These are phyloP conservation scores for Clitopilus hobsonii DNA, from an alignment of 768 basidiomycete genomes.

Conservation along the genomic window DNA sequence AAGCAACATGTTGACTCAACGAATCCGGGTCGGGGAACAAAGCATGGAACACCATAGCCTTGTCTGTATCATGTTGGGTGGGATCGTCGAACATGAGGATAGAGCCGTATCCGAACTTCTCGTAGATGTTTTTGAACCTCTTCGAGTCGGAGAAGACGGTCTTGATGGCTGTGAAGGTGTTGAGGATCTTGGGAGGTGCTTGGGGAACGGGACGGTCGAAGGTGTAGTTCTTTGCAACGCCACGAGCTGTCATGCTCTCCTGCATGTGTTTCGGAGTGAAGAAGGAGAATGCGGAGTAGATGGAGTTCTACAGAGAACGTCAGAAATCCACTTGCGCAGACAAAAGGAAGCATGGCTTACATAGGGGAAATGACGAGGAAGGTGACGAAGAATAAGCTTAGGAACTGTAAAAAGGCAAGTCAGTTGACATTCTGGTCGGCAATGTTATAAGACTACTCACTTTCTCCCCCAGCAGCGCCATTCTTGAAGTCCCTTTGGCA, in stretches of 20 bases:
- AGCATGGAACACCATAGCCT: slow-evolving; percentile 23
- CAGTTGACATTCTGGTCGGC: neutral
- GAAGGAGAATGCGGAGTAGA: slow-evolving; percentile 24
- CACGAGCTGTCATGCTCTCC: slow-evolving; percentile 31
- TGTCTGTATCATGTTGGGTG: slow-evolving; percentile 26
- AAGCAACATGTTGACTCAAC: slow-evolving; percentile 20
- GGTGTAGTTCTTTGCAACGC: slow-evolving; percentile 31
- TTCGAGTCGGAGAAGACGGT: slow-evolving; percentile 26
- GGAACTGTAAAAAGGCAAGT: slow-evolving; percentile 11
- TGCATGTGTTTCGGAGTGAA: slow-evolving; percentile 39
- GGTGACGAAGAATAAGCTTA: slow-evolving; percentile 14
- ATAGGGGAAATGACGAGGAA: slow-evolving; percentile 15
- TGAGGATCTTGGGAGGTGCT: slow-evolving; percentile 22
- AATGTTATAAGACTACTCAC: slow-evolving; percentile 1
- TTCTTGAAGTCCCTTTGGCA: slow-evolving; percentile 32
- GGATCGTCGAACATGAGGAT: slow-evolving; percentile 34
- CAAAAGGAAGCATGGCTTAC: slow-evolving; percentile 7
- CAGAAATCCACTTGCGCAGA: too few relatives aligned
- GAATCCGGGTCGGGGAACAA: slow-evolving; percentile 30
- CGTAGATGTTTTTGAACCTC: slow-evolving; percentile 32
- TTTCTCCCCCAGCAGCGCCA: slow-evolving; percentile 19
- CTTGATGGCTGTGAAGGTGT: slow-evolving; percentile 29
- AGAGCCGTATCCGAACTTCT: slow-evolving; percentile 35
- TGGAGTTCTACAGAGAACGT: slow-evolving; percentile 8
- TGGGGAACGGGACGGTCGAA: slow-evolving; percentile 32